Evolutionary conservation across 106 monocot species (phyloP).

Genomic region (Narthecium ossifragum): DNA sequence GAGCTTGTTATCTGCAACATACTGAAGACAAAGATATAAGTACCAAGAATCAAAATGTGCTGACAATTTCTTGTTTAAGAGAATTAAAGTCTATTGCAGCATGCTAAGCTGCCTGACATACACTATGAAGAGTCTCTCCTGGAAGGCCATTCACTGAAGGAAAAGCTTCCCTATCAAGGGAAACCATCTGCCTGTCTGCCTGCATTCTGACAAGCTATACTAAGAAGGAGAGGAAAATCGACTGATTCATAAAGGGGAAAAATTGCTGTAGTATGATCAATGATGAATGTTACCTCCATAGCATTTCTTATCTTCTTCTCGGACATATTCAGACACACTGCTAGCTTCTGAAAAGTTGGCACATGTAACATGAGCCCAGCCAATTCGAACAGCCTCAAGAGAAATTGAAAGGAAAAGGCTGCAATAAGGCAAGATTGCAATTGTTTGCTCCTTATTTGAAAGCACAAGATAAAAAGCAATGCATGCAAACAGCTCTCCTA

Average conservation of each 20-base stretch:
- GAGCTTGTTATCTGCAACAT: slow-evolving; percentile 68
- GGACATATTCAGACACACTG: slow-evolving; percentile 74
- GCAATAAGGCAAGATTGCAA: too few species aligned
- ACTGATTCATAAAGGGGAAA: background rate
- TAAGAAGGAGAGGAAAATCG: slow-evolving; percentile 3
- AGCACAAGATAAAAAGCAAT: background rate
- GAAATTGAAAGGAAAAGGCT: too few species aligned
- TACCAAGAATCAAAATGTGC: too few species aligned
- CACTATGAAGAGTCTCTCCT: slow-evolving; percentile 83
- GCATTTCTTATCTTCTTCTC: slow-evolving; percentile 85
- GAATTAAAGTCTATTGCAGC: too few species aligned
- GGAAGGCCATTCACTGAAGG: slow-evolving; percentile 76
- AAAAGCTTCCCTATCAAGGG: slow-evolving; percentile 87
- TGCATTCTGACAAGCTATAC: slow-evolving; percentile 16
- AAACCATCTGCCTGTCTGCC: slow-evolving; percentile 74
- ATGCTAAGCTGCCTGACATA: slow-evolving; percentile 41
- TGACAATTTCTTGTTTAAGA: too few species aligned
- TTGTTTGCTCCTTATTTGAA: background rate
- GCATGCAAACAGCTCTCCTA: background rate
- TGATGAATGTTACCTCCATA: slow-evolving; percentile 51
- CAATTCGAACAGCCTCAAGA: too few species aligned
- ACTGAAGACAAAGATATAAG: slow-evolving; percentile 29
- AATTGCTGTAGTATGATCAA: background rate
- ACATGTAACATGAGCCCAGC: too few species aligned
- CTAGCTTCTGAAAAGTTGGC: slow-evolving; percentile 72